These are phyloP conservation scores for Cladorrhinum sp. DNA, from an alignment of 2,329 filamentous ascomycete species.

Conservation along the genomic window DNA sequence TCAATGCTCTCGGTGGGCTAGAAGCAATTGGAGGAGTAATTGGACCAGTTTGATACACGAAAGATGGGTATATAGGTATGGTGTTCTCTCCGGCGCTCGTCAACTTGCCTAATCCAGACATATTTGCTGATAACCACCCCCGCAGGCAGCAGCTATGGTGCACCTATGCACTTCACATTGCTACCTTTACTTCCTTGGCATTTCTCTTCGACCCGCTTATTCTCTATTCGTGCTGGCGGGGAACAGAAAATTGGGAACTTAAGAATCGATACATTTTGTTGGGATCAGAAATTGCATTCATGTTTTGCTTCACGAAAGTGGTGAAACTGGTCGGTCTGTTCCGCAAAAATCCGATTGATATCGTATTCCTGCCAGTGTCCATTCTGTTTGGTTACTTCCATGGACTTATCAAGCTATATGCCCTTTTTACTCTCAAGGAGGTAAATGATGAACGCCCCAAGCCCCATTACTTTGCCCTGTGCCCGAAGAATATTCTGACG, in stretches of 20 bases:
- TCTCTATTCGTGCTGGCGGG: conserved; percentile 66
- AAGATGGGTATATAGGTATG: conserved; percentile 82
- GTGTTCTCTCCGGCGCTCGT: conserved; percentile 28
- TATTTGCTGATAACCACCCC: conserved; percentile 23
- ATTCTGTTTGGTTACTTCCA: conserved; percentile 91
- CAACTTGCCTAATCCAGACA: too few species aligned
- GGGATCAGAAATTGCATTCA: conserved; percentile 64
- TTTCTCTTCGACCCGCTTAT: conserved; percentile 74
- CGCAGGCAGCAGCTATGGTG: conserved; percentile 85
- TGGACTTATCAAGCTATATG: conserved; percentile 87
- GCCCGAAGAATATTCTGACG: background rate
- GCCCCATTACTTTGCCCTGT: background rate
- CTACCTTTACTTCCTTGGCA: conserved; percentile 86
- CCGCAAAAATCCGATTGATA: conserved; percentile 75
- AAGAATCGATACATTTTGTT: conserved; percentile 53
- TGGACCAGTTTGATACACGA: conserved; percentile 85
- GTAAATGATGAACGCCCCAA: conserved; percentile 49
- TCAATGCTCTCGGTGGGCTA: conserved; percentile 91
- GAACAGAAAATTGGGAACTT: conserved; percentile 59
- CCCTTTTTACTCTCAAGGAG: conserved; percentile 76
- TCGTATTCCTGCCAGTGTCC: conserved; percentile 78
- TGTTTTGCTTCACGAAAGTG: conserved; percentile 80
- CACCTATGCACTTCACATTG: conserved; percentile 87
- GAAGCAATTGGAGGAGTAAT: conserved; percentile 98
- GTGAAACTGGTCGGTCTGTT: conserved; percentile 89